Percentiles rank a stretch among this genome's conserved stretches.
phyloP scores from a whole-genome alignment of 208 protist genomes.

The Leptomonas pyrrhocoris region DNA sequence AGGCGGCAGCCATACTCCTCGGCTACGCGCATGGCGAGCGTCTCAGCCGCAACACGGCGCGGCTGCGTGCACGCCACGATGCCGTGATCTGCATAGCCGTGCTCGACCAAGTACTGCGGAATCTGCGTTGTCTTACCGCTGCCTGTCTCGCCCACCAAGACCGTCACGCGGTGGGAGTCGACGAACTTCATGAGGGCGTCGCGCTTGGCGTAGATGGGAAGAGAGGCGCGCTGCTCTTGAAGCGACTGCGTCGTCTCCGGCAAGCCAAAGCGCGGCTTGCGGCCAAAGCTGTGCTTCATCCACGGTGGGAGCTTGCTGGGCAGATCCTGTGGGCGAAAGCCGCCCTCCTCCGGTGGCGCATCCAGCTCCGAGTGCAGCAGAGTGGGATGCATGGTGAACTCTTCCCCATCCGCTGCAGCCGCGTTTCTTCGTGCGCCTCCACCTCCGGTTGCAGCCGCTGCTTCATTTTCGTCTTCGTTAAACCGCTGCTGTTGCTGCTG shows the following conservation, averaged over 20 bases:
- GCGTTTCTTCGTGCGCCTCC: slow-evolving; percentile 1
- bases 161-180: slow-evolving; percentile 80
- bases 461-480: slow-evolving; percentile 4
- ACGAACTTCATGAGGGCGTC: slow-evolving; percentile 90
- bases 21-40: slow-evolving; percentile 98
- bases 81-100: slow-evolving; percentile 75
- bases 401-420: slow-evolving; percentile 12
- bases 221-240: slow-evolving; percentile 77
- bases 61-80: slow-evolving; percentile 97
- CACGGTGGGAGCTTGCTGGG: slow-evolving; percentile 75
- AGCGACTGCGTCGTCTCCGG: slow-evolving; percentile 55
- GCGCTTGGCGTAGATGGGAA: slow-evolving; percentile 96
- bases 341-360: slow-evolving; percentile 64
- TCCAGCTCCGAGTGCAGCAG: slow-evolving; percentile 73
- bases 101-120: slow-evolving; percentile 94
- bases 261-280: slow-evolving; percentile 71
- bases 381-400: slow-evolving; percentile 29
- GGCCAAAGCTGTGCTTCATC: slow-evolving; percentile 80
- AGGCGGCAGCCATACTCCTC: slow-evolving; percentile 98
- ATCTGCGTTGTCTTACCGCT: slow-evolving; percentile 98
- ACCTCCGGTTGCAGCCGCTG: not conserved
- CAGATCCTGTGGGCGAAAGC: slow-evolving; percentile 57
- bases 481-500: slow-evolving; percentile 34
- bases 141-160: slow-evolving; percentile 96
- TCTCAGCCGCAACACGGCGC: slow-evolving; percentile 98